Evolutionary conservation across 108 stramenopile species (phyloP), one percentile per base, ranked within the genome.

Genomic region (Pseudonitzschia multiseries): DNA sequence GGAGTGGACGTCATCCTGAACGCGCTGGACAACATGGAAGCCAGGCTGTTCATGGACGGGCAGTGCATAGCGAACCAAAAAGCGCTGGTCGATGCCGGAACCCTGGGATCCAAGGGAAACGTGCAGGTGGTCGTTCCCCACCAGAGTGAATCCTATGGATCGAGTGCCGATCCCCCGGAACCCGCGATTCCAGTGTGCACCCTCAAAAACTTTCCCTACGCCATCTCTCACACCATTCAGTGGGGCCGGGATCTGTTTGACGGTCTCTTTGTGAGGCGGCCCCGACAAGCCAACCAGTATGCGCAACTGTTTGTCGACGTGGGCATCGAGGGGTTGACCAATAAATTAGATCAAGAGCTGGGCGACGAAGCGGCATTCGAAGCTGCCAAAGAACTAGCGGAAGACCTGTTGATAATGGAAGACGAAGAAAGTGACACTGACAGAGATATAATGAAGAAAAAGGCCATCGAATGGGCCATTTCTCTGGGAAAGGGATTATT

Each of bases 1-100:
- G 75, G 86, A 28, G 93, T 97, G 41, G 88, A 89, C 59, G 66
- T 99, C 36, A 90, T 99, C 36, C 75, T 99, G 27, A 97, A 96
- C 53, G 98, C 99, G 33, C 87, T 99, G 27, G 99, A 99, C 81
- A 99, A 99, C 69, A 83, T 99, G 33, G 97, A 98, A 74, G 96
- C 99, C 0, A 84, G 99, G 12, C 72, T 95, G 4, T 93, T 84
- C 68, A 88, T 93, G 60, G 94, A 95, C 69, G 32, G 69, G 20
- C 87, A 92, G 48, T 95, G 94, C 72, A 92, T 95, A 4, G 66
- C 82, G 12, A 78, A 93, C 65, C 62, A 79, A 36, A 80, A 86
- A 53, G 81, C 90, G 10, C 42, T 95, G 40, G 81, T 95, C 52
- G 94, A 95, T 72, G 86, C 90, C 12, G 94, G 94, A 20, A 95